Conservation (phyloP, 306 rosid species). For the Abrus pulchellus region DNA sequence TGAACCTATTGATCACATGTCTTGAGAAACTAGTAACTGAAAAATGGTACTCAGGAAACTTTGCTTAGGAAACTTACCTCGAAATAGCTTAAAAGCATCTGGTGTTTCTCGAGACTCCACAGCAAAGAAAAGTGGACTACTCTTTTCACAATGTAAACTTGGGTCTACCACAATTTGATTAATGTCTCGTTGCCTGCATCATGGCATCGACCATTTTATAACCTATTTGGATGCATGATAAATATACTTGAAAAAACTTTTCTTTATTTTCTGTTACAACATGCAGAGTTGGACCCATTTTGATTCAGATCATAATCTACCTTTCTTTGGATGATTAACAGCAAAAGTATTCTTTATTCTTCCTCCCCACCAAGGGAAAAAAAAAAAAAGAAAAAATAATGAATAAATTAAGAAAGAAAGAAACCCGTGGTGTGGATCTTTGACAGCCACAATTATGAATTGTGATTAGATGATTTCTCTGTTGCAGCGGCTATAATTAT, state of each 20-base stretch:
- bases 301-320: neutral
- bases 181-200: constrained; percentile 56
- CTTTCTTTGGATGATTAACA: constrained; percentile 1
- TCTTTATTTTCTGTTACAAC: constrained; percentile 6
- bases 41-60: too few species aligned
- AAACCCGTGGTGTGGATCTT: constrained; percentile 6
- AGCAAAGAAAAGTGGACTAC: constrained; percentile 66
- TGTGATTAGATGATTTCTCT: constrained; percentile 26
- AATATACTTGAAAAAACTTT: constrained; percentile 20
- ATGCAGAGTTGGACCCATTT: constrained; percentile 21
- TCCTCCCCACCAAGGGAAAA: neutral
- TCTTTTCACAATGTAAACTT: constrained; percentile 58
- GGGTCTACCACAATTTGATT: constrained; percentile 76
- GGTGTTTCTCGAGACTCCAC: constrained; percentile 67
- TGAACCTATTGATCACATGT: constrained; percentile 58
- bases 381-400: neutral
- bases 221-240: constrained; percentile 13
- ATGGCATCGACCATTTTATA: constrained; percentile 27
- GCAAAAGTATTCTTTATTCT: constrained; percentile 10
- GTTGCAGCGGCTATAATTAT: constrained; percentile 9
- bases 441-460: neutral
- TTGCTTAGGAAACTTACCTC: constrained; percentile 53
- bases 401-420: neutral
- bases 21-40: constrained; percentile 18
- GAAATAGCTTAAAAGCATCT: constrained; percentile 68